Base-by-base conservation (phyloP, 106 monocot genomes). In the Hemerocallis citrina region DNA sequence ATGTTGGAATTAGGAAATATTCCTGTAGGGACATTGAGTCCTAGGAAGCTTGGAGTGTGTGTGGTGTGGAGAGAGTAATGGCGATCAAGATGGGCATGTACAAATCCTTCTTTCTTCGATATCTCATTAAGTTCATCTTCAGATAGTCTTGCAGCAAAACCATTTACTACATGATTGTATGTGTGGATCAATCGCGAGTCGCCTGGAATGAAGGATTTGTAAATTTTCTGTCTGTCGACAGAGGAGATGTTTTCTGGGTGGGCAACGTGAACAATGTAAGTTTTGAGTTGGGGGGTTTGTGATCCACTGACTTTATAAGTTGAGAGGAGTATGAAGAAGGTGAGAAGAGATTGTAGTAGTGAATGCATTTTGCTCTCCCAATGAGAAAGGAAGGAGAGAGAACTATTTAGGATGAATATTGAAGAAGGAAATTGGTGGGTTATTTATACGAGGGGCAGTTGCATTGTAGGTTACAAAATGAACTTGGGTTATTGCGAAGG, bases 131-230 rank as follows among this genome's bases (percentile, higher is more conserved):
- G 7, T 69, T 69, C 69, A 16, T 61, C 60, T 0, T 15, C 8
- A 0, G 60, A 50, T 9, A 69, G 69, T 7, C 15, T 69, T 5
- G 69, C 69, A 14, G 69, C 69, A 27, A 69, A 69, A 28, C 69
- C 69, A 11, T 24, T 61, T 5, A 69, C 51, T 4, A 39, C 69
- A 28, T 38, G 37, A 10, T 29, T 27, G 61, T 69, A 69, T 5
- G 69, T 60, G 69, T 69, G 61, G 28, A 69, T 30, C 0, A 69
- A 17, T 13, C 69, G 69, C 7, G 34, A 61, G n/a, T 61, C 69
- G 25, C 60, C 69, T 4, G 69, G 69, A 7, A 69, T 59, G 61
- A 69, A 69, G 36, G 69, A 69, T 19, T 9, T 36, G 60, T 69
- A 27, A 28, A 37, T 60, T 48, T 69, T 61, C 27, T 6, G 15